Evolutionary conservation across 2,329 filamentous ascomycete genomes (phyloP).

Genomic region (Pseudopithomyces chartarum): DNA sequence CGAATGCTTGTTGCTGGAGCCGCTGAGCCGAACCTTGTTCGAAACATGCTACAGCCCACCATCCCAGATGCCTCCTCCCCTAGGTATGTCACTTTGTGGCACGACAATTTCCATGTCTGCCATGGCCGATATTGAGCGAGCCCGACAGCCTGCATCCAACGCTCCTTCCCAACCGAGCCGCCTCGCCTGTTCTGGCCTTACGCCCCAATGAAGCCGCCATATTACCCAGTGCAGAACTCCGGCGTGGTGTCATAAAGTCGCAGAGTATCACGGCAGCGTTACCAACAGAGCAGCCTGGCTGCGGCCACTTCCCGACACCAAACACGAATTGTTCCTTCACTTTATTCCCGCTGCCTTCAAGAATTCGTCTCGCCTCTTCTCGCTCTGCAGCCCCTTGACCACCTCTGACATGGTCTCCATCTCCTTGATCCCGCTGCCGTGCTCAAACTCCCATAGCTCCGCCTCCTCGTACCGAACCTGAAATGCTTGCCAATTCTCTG

Average conservation of each 20-base stretch:
- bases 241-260: too few species aligned
- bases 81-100: background rate
- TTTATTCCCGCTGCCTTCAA: constrained; percentile 43
- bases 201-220: background rate
- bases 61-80: background rate
- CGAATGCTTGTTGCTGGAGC: background rate
- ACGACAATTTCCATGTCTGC: background rate
- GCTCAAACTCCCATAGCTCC: constrained; percentile 46
- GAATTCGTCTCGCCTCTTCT: constrained; percentile 32
- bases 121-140: background rate
- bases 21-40: constrained; percentile 3
- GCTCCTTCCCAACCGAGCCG: background rate
- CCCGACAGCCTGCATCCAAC: background rate
- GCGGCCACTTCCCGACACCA: background rate
- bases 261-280: background rate
- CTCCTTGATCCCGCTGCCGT: constrained; percentile 48
- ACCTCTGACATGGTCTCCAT: constrained; percentile 53
- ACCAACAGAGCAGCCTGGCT: background rate
- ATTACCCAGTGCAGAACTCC: background rate
- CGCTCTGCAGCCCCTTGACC: constrained; percentile 38
- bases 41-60: background rate
- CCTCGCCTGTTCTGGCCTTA: background rate
- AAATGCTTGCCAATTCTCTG: constrained; percentile 53
- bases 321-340: constrained; percentile 16
- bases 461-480: constrained; percentile 50